These are phyloP conservation scores for Aspergillus sp. DNA, from an alignment of 2,329 filamentous ascomycete genomes.

Conservation along the genomic window DNA sequence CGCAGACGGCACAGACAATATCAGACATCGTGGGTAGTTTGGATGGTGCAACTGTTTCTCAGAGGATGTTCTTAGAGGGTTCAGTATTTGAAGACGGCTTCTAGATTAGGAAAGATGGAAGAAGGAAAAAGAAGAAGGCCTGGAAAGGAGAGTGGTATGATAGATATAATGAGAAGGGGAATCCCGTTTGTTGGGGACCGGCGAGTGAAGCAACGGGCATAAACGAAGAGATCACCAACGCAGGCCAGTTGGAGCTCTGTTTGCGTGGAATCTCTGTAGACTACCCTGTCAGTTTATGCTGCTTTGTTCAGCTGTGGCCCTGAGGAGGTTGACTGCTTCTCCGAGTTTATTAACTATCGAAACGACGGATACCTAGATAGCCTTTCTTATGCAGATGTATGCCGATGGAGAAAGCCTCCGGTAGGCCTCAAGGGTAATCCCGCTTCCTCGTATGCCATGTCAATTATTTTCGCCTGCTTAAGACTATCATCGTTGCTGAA, in stretches of 20 bases:
- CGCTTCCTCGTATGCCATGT: slow-evolving; percentile 48
- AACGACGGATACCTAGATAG: background rate
- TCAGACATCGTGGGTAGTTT: background rate
- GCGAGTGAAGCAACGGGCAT: background rate
- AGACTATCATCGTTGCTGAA: slow-evolving; percentile 47
- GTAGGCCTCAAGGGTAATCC: slow-evolving; percentile 23
- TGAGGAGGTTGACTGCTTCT: background rate
- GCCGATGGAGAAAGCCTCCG: background rate
- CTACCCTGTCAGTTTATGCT: no score
- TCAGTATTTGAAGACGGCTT: background rate
- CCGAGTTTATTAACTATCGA: background rate
- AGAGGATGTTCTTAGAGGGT: background rate
- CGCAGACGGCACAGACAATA: background rate
- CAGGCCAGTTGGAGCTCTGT: no score
- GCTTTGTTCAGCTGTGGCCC: no score
- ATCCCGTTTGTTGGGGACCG: background rate
- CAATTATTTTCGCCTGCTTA: slow-evolving; percentile 47
- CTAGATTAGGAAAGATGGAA: background rate
- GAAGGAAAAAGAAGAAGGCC: background rate
- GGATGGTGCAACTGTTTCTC: background rate
- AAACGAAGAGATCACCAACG: background rate
- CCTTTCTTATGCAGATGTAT: background rate
- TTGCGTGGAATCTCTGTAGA: no score
- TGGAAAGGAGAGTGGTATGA: background rate
- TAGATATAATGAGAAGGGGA: background rate